phyloP scores from a whole-genome alignment of 768 basidiomycete species.

The Rhizopogon salebrosus region DNA sequence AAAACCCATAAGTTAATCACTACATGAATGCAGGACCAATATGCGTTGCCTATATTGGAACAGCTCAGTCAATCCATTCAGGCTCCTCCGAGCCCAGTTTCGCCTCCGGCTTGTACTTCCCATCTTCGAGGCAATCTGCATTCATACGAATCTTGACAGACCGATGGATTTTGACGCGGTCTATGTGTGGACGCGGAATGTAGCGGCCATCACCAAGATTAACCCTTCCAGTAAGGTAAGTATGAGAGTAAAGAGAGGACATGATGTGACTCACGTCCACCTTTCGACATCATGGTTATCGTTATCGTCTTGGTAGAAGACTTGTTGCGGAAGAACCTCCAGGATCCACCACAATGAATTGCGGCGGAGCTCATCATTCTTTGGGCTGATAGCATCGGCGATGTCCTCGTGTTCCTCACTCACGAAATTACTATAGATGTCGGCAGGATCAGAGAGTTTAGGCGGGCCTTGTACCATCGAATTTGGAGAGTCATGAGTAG shows the following conservation, averaged over 20 bases:
- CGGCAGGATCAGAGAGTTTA: constrained; percentile 5
- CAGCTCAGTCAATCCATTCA: constrained; percentile 36
- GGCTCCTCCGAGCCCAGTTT: constrained; percentile 31
- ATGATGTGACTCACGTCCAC: constrained; percentile 13
- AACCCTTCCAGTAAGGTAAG: constrained; percentile 9
- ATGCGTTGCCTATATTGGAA: too few relatives aligned
- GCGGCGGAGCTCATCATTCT: constrained; percentile 59
- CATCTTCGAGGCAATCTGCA: constrained; percentile 28
- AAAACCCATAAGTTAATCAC: too few relatives aligned
- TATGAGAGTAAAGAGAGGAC: not conserved
- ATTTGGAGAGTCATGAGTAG: constrained; percentile 10
- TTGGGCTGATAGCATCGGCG: constrained; percentile 44
- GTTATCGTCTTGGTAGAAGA: constrained; percentile 23
- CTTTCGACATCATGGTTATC: constrained; percentile 11
- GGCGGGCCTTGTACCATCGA: constrained; percentile 6
- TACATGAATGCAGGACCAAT: too few relatives aligned
- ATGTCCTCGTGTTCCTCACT: constrained; percentile 63
- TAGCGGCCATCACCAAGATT: constrained; percentile 39
- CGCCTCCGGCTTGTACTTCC: constrained; percentile 37
- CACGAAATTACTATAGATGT: constrained; percentile 20
- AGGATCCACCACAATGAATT: constrained; percentile 60
- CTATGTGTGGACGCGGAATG: constrained; percentile 33
- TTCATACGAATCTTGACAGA: constrained; percentile 49
- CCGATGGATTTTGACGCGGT: constrained; percentile 39
- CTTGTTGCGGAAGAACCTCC: constrained; percentile 43